phyloP scores from a whole-genome alignment of 2,329 filamentous ascomycete species.

The Venturia pyrina region DNA sequence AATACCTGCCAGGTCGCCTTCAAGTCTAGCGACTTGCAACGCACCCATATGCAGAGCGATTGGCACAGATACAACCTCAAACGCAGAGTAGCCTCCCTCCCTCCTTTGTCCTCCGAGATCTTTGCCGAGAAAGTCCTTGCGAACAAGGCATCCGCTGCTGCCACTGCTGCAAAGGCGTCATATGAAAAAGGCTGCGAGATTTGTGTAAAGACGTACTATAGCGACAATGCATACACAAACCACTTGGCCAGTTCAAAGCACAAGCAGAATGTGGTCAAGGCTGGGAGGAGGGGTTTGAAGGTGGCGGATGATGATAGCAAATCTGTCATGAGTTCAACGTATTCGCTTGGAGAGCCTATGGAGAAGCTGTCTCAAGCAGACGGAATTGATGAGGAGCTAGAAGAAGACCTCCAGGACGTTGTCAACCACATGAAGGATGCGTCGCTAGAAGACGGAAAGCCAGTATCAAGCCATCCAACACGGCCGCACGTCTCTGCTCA shows the following conservation, averaged over 20 bases:
- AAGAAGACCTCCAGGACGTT: constrained; percentile 67
- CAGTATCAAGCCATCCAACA: constrained; percentile 28
- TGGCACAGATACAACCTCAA: constrained; percentile 99
- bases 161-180: constrained; percentile 76
- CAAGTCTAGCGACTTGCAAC: constrained; percentile 83
- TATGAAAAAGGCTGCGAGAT: constrained; percentile 75
- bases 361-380: constrained; percentile 36
- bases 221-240: constrained; percentile 91
- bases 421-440: constrained; percentile 68
- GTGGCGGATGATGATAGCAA: constrained; percentile 48
- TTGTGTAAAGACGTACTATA: constrained; percentile 90
- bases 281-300: constrained; percentile 33
- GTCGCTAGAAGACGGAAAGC: constrained; percentile 38
- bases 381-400: constrained; percentile 55
- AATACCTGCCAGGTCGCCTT: constrained; percentile 98
- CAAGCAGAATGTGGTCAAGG: constrained; percentile 52
- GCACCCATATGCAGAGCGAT: constrained; percentile 94
- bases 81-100: constrained; percentile 79
- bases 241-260: constrained; percentile 89
- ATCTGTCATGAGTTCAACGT: constrained; percentile 82
- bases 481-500: constrained; percentile 29
- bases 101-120: constrained; percentile 80
- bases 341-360: constrained; percentile 77
- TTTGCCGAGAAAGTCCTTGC: constrained; percentile 95
- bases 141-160: constrained; percentile 73